Evolutionary conservation across 495 filamentous ascomycete genomes (phyloP), one percentile per base, ranked within the genome.

Genomic region (Daldinia vernicosa): DNA sequence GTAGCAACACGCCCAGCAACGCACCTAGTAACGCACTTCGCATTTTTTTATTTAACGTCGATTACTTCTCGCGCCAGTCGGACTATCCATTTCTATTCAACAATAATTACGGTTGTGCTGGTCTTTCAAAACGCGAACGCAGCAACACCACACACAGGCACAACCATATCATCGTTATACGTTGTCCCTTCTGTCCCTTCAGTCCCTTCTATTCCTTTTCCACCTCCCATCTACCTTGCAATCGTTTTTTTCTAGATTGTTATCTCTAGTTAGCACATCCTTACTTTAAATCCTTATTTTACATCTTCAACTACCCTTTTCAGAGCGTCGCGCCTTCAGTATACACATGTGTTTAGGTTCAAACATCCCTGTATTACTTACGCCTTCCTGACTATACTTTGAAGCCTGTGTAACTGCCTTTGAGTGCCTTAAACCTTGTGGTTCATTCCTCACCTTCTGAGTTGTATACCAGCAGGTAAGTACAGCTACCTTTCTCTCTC

Each of bases 391-490:
- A 47, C 50, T 30, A 53, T 35, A 19, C 30, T 33, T 17, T 28
- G n/a, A 35, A 22, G n/a, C 30, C n/a, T 30, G 15, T 35, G 30
- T 19, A 35, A 56, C 30, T 56, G 27, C 27, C 28, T 56, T 22
- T 11, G 30, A 37, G 1, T 11, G 37, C 22, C 8, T 30, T 4
- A 22, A 56, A 56, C 19, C 27, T 57, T 40, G 6, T 35, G 7
- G 39, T 26, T 17, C 37, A 39, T 47, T 65, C 52, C 52, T n/a
- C 22, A 33, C 32, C 1, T 56, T 40, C 50, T 12, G 43, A 28
- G 6, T 28, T 50, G 19, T 7, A 43, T 11, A 63, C 33, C 26
- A 24, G 15, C 50, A 57, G 64, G 64, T 67, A 60, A 45, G 64
- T 39, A 55, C 57, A 33, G 26, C 37, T 32, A 47, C 2, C 19